These are phyloP conservation scores for Samsoniella hepiali DNA, from an alignment of 2,329 filamentous ascomycete species.

Conservation along the genomic window DNA sequence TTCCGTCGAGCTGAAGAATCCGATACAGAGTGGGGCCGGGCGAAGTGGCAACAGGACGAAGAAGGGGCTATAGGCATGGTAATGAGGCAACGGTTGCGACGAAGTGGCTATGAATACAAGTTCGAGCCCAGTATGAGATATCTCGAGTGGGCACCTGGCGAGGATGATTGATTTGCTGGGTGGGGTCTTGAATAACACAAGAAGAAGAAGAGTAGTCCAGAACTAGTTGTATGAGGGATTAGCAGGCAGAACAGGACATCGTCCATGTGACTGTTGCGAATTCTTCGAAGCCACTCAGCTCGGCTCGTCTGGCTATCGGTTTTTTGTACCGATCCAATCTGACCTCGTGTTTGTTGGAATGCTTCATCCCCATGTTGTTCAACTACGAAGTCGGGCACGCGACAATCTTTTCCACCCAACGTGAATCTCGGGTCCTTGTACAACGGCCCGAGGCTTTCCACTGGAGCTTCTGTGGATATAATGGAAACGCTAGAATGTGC, in stretches of 20 bases:
- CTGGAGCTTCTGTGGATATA: neutral
- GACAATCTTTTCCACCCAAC: too few relatives aligned
- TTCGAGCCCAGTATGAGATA: slow-evolving; percentile 18
- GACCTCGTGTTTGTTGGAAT: too few relatives aligned
- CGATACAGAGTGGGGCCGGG: slow-evolving; percentile 23
- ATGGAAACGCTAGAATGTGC: neutral
- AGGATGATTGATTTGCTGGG: slow-evolving; percentile 4
- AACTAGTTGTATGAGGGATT: too few relatives aligned
- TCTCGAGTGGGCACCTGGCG: slow-evolving; percentile 17
- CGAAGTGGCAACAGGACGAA: slow-evolving; percentile 24
- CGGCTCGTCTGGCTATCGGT: too few relatives aligned
- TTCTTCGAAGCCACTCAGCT: too few relatives aligned
- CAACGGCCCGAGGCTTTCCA: neutral
- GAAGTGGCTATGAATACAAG: slow-evolving; percentile 20
- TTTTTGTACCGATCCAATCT: too few relatives aligned
- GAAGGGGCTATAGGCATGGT: slow-evolving; percentile 24
- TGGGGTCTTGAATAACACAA: too few relatives aligned
- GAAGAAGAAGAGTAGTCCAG: too few relatives aligned
- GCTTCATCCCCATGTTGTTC: too few relatives aligned
- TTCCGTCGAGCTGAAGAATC: slow-evolving; percentile 23
- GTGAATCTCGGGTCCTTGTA: neutral
- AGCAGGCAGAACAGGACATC: too few relatives aligned
- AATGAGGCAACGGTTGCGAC: slow-evolving; percentile 20
- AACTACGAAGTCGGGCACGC: too few relatives aligned
- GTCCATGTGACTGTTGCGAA: too few relatives aligned